Evolutionary conservation across 2,329 filamentous ascomycete species (phyloP), one percentile per base, ranked within the genome.

Genomic region (Camillea tinctor): DNA sequence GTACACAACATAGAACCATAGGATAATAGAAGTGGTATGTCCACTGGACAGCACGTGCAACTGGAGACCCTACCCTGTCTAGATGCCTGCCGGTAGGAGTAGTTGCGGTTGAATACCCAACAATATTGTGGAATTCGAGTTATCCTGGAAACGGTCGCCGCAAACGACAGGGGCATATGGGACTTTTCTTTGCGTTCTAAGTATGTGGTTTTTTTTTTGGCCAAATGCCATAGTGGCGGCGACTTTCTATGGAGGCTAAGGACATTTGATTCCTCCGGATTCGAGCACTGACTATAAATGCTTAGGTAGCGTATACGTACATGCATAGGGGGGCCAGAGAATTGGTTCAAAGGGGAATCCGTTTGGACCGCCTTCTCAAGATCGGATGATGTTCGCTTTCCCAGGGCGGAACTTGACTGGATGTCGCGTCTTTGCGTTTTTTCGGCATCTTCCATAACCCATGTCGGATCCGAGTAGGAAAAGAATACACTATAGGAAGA

Each of bases 361-460:
- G 30, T 57, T 64, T 54, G 56, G 15, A 52, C 48, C n/a, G 57
- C 30, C 50, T 60, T 58, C 59, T 36, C 52, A 53, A 63, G 59
- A 66, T 66, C 66, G 64, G 61, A 61, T 57, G 59, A 60, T 59
- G 60, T 6, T 44, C 11, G 17, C 11, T 44, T 53, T 59, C 60
- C n/a, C 63, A 58, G 66, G 59, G 59, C 60, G 64, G 66, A 59
- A 60, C 61, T 60, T 15, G 36, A 44, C 36, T 44, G 36, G 36
- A n/a, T 44, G 36, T 44, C 36, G 36, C 36, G 36, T 44, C 36
- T 44, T 57, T 59, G 59, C 55, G 65, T 63, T 64, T 69, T 64
- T 64, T 69, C 60, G 60, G 61, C 65, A 62, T 61, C 60, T 64
- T 66, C 67, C 61, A 66, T 50, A 30, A 58, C 64, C 64, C 64